phyloP scores from a whole-genome alignment of 2,329 filamentous ascomycete species.

The Pseudogymnoascus sp. region DNA sequence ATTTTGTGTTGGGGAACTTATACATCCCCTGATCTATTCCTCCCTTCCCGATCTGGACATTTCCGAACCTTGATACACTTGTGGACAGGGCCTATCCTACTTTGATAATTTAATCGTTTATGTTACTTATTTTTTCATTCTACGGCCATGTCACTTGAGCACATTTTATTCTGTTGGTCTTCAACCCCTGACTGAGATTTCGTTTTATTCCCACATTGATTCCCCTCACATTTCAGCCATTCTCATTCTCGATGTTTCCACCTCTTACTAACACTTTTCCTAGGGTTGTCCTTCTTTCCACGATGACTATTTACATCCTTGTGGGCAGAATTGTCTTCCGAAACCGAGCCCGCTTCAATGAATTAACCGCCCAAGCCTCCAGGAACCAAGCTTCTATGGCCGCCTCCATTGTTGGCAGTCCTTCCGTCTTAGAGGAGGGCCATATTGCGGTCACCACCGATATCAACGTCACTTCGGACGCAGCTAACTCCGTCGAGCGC shows the following conservation, averaged over 20 bases:
- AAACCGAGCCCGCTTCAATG: constrained; percentile 53
- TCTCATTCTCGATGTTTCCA: neutral
- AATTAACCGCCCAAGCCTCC: neutral
- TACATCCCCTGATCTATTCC: neutral
- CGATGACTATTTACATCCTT: constrained; percentile 57
- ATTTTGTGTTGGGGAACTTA: neutral
- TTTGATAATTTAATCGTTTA: neutral
- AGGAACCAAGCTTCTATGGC: neutral
- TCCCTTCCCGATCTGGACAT: neutral
- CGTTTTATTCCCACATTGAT: neutral
- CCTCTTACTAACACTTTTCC: constrained; percentile 16
- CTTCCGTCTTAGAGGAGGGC: neutral
- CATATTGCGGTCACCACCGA: constrained; percentile 47
- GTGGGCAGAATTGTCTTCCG: constrained; percentile 60
- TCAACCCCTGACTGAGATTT: neutral
- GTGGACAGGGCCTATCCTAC: neutral
- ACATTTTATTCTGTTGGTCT: neutral
- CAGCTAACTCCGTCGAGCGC: no score
- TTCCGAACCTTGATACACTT: neutral
- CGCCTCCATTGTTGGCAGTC: neutral
- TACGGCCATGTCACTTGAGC: neutral
- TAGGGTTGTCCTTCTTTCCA: constrained; percentile 53
- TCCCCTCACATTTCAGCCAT: neutral
- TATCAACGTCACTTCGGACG: constrained; percentile 42
- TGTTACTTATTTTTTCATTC: neutral